Evolutionary conservation across 2,329 filamentous ascomycete genomes (phyloP), one percentile per base, ranked within the genome.

Genomic region (Paracorniculantispora psalliotae): DNA sequence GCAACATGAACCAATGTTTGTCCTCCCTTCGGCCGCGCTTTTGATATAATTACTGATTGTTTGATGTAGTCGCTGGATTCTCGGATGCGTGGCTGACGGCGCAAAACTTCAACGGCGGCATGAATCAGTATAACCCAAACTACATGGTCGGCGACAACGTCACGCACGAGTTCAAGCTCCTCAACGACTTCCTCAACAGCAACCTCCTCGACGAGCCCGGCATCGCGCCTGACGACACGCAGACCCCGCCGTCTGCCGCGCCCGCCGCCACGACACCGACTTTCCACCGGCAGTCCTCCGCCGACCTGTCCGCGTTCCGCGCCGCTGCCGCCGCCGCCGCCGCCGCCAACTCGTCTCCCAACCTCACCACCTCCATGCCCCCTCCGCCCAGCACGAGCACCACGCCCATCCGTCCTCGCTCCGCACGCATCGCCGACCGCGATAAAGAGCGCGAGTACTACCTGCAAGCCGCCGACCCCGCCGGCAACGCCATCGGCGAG

Each of bases 111-210:
- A 89, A 96, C 79, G 92, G n/a, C n/a, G n/a, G 97, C 74, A 94
- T 97, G 87, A 91, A 94, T 76, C 91, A 87, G 71, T 91, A 92
- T 70, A 91, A 97, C 75, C 89, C 91, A 61, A 94, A 90, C 69
- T 97, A 94, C 78, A 92, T 96, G 88, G 96, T 97, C 76, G 77
- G 80, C 52, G 90, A 92, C 63, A 94, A 99, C 75, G 90, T 97
- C 67, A 92, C 90, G 62, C 94, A 94, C 76, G 94, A 99, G 78
- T 97, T 96, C 73, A 96, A 97, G 71, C 79, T 97, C 54, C 85
- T 99, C 69, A 96, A 96, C 78, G 93, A 99, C 73, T 97, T 97
- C 71, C 82, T 99, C 62, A 94, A 92, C 73, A 96, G 87, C 65
- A 96, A 91, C 70, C 78, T 97, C 58, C 82, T 97, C 64, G 92